Evolutionary conservation across 768 basidiomycete species (phyloP).

Genomic region (Royoungia palumana): DNA sequence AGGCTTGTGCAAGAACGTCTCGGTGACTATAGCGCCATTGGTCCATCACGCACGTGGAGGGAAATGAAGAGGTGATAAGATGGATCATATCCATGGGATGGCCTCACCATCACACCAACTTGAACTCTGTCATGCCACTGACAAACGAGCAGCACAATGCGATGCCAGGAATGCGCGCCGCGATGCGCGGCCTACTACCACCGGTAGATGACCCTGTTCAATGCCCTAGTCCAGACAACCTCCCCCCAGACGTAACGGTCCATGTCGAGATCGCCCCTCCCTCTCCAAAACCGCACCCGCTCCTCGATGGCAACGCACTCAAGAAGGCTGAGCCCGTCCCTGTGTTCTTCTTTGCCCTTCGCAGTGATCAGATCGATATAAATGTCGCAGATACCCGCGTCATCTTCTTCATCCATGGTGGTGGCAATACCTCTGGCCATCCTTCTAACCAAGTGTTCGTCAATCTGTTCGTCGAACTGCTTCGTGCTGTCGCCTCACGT

Average conservation of each 20-base stretch:
- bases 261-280: constrained; percentile 17
- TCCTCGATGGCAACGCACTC: not conserved
- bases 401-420: constrained; percentile 25
- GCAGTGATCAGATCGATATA: not conserved
- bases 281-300: constrained; percentile 1
- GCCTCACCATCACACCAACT: too few relatives aligned
- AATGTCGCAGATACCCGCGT: constrained; percentile 5
- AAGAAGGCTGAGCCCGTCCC: constrained; percentile 19
- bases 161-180: not conserved
- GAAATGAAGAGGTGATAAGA: too few relatives aligned
- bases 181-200: not conserved
- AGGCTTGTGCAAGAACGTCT: too few relatives aligned
- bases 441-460: constrained; percentile 5
- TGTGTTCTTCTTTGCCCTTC: constrained; percentile 14
- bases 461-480: constrained; percentile 2
- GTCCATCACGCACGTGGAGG: too few relatives aligned
- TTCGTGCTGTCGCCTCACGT: not conserved
- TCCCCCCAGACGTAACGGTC: constrained; percentile 9
- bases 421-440: constrained; percentile 13
- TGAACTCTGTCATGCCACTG: constrained; percentile 7
- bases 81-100: too few relatives aligned
- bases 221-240: not conserved
- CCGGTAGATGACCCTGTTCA: constrained; percentile 12
- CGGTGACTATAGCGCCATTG: too few relatives aligned
- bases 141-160: constrained; percentile 10